Evolutionary conservation across 1,284 basidiomycete species (phyloP), one percentile per base, ranked within the genome.

Genomic region (Megacollybia platyphylla): DNA sequence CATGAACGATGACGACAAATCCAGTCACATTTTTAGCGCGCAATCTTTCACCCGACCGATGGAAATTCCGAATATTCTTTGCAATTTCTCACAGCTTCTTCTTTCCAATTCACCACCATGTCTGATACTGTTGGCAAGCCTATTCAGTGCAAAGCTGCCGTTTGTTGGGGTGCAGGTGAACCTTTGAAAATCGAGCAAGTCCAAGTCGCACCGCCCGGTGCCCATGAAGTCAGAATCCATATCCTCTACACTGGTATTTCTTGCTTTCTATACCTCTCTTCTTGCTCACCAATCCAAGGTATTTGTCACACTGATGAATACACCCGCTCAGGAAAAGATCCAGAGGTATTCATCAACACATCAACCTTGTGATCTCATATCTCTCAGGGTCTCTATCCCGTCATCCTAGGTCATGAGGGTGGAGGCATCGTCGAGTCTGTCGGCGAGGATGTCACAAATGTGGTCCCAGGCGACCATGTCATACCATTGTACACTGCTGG

Each of bases 221-320:
- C 83, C 18, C 76, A 88, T 59, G 94, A 99, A 71, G 94, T 99
- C 53, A 75, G 94, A 48, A 90, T 97, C 59, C 78, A 83, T 55
- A 87, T 98, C 55, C 72, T 94, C 42, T 79, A 91, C 68, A 91
- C 87, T 41, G 87, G 89, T 82, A 54, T 51, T 72, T 62, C 34
- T 36, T 39, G 42, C 15, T 30, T 5, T 29, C 24, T 38, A 41
- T 40, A 36, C 47, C 3, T 42, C 42, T 42, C 36, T 48, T 43
- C 42, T 26, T 44, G 40, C 44, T 31, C 39, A 30, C 42, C 41
- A 43, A 26, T 41, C 4, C 36, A 13, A 74, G 91, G 93, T 53
- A 86, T 98, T 59, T 98, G 96, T 68, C 94, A 98, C 65, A 98
- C 96, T 59, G 93, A 97, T 57, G 89, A 90, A 59, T 97, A 94